phyloP scores from a whole-genome alignment of 768 basidiomycete species.

The Boletus tomentosulus region DNA sequence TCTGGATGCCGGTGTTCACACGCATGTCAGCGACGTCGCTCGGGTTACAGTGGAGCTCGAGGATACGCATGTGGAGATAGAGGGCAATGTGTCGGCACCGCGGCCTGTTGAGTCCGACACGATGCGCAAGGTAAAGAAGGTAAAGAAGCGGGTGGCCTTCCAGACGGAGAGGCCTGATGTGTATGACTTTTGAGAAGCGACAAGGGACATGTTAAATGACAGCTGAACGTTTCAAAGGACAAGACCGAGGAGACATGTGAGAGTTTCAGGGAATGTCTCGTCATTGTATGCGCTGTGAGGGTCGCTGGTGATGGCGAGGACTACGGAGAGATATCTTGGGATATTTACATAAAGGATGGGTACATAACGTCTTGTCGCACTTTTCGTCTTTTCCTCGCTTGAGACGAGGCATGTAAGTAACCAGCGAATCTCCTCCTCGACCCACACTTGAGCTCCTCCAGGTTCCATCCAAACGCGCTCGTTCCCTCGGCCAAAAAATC shows the following conservation, averaged over 20 bases:
- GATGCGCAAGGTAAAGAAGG: conserved; percentile 23
- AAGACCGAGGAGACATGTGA: background rate
- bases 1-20: conserved; percentile 20
- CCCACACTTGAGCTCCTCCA: background rate
- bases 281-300: background rate
- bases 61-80: conserved; percentile 8
- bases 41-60: conserved; percentile 46
- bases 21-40: conserved; percentile 24
- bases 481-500: conserved; percentile 21
- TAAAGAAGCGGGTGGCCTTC: conserved; percentile 68
- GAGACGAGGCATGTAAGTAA: background rate
- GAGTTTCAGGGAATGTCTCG: background rate
- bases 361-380: background rate
- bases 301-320: no score
- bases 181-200: conserved; percentile 57
- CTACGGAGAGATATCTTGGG: background rate
- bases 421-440: background rate
- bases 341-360: conserved; percentile 27
- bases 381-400: background rate
- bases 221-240: conserved; percentile 14
- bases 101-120: no score
- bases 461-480: conserved; percentile 25
- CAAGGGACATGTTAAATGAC: background rate
- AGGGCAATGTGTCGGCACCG: background rate
- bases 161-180: conserved; percentile 62